Evolutionary conservation across 108 stramenopile genomes (phyloP).

Genomic region (Hondaea fermentalgiana): DNA sequence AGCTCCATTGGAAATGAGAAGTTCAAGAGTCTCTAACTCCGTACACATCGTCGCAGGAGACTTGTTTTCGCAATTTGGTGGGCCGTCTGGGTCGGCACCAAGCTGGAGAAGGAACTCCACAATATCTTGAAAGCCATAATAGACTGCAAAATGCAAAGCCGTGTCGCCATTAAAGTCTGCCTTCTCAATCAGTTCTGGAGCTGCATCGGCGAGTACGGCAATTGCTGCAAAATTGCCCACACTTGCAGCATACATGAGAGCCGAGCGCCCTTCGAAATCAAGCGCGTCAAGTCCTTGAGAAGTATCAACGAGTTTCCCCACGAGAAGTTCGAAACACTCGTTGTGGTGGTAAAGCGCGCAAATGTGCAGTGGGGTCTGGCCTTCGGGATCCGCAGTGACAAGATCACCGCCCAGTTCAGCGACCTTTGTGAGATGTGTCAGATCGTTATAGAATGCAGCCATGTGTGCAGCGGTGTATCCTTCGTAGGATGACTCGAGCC

Average conservation of each 20-base stretch:
- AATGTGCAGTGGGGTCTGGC: neutral
- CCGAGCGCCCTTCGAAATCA: neutral
- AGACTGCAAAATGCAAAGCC: neutral
- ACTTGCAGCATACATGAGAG: neutral
- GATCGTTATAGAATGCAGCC: neutral
- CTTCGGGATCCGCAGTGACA: neutral
- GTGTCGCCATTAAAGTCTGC: neutral
- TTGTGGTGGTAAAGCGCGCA: neutral
- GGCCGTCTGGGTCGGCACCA: neutral
- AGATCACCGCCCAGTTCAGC: neutral
- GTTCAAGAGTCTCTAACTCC: neutral
- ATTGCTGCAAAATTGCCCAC: neutral
- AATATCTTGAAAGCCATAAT: neutral
- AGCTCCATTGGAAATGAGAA: neutral
- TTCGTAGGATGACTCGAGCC: neutral
- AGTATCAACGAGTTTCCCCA: neutral
- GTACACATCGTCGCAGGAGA: neutral
- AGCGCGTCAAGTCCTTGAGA: neutral
- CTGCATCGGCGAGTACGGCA: neutral
- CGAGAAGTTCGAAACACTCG: neutral
- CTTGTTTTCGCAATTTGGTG: neutral
- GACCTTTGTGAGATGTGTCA: neutral
- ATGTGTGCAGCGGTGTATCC: slow-evolving; percentile 11
- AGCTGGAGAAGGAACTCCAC: neutral
- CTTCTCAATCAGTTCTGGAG: neutral